Base-by-base conservation (phyloP, 1,139 yeast species). In the Insectozyma bohioensis region DNA sequence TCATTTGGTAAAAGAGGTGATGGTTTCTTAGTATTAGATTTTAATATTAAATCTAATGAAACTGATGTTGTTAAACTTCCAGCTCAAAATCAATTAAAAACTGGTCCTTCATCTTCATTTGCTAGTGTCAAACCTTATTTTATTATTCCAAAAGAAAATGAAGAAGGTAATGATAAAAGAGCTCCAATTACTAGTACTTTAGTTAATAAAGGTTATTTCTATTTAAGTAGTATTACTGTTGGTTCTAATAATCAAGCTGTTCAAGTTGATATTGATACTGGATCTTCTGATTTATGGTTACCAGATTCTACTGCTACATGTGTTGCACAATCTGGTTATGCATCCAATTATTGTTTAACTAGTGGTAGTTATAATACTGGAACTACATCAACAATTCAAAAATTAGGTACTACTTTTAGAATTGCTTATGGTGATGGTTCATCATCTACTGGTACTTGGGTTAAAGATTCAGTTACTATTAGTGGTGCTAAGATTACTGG, bases 361-460 rank as follows among this genome's bases (percentile, higher is more conserved):
- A 6, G 10, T 16, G 43, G 43, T 9, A 20, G 30, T 5, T 37
- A 23, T 17, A 19, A 21, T 15, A 33, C 39, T 21, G 3, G 8
- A 12, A 6, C 34, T 3, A 37, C 42, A 7, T 12, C 31, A 8
- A 25, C 37, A n/a, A 26, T 24, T 14, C 18, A 31, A 31, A 42
- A 30, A 20, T 34, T 33, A 9, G 38, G 33, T 22, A 24, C 26
- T 11, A 8, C 20, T 2, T 45, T 45, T 28, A 3, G 14, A 4
- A 42, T 42, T 33, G 28, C 15, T n/a, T 43, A 43, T 23, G 45
- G 32, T 13, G 47, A 43, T 31, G 31, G 34, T 5, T 20, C 40
- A 18, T 24, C 33, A 26, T 59, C 84, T 30, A 70, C 75, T 53
- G 68, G 76, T 36, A 56, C 67, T 36, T 80, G 86, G 86, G 67